A percentile compares a stretch with the other conserved stretches of the same genome.
phyloP scores from a whole-genome alignment of 306 rosid species.

The Corylus avellana region DNA sequence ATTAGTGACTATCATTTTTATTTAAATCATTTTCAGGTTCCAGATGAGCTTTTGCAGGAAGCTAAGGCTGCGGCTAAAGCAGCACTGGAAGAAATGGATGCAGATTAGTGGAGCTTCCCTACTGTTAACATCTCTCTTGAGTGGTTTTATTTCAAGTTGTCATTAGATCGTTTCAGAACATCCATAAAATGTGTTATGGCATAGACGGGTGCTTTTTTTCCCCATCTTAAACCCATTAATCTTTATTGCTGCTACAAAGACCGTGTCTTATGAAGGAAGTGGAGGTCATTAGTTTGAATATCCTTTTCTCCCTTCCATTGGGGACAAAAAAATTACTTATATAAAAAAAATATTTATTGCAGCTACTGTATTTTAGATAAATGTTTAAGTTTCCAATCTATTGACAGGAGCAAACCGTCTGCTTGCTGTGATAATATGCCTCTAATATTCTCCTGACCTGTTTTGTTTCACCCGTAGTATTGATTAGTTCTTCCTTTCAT shows the following conservation, averaged over 20 bases:
- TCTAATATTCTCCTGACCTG: too few species aligned
- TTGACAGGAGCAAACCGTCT: not conserved
- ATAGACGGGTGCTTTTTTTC: constrained; percentile 9
- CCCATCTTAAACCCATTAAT: not conserved
- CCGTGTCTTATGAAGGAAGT: too few species aligned
- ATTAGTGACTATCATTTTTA: not conserved
- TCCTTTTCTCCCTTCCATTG: too few species aligned
- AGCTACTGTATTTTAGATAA: not conserved
- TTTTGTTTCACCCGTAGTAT: too few species aligned
- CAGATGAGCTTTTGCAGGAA: constrained; percentile 72
- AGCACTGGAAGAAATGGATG: constrained; percentile 98
- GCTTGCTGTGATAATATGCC: too few species aligned
- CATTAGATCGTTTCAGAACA: constrained; percentile 30
- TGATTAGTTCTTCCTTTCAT: too few species aligned
- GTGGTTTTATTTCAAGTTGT: constrained; percentile 26
- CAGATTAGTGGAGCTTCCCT: constrained; percentile 46
- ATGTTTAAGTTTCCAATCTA: not conserved
- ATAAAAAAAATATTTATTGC: not conserved
- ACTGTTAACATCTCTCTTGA: not conserved
- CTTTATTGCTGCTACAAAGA: not conserved
- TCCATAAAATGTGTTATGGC: constrained; percentile 22
- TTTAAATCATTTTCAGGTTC: constrained; percentile 55
- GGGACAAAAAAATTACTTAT: too few species aligned
- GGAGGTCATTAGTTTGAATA: too few species aligned
- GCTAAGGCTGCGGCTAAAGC: constrained; percentile 91